Base-by-base conservation (phyloP, 1,139 yeast species). In the Kurtzmaniella natalensis region DNA sequence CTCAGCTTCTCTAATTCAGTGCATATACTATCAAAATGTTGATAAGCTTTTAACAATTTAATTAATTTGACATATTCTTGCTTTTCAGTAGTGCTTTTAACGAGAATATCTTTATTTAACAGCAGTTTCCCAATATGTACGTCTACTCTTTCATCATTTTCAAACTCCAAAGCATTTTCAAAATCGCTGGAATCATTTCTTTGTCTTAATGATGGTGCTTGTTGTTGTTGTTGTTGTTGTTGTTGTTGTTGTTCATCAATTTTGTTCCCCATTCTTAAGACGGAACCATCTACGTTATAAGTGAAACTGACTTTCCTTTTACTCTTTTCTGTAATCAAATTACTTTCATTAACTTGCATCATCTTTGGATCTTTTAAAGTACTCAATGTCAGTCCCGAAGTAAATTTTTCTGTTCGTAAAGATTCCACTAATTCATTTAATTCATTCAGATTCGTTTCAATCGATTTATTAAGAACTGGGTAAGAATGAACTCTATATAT, bases 401-500 rank as follows among this genome's bases (percentile, higher is more conserved):
- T 19, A 6, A 27, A 9, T 17, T 16, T 20, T 21, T 31, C 34
- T 7, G 28, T 25, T 13, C 19, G 14, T 4, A 51, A 39, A n/a
- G 42, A 39, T n/a, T 53, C 55, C 9, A 64, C 45, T 18, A 65
- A 39, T 15, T 48, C 48, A 21, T 59, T 61, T 14, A 61, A 51
- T 33, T 59, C 61, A 23, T 50, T 31, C 17, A 33, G 59, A 20
- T 53, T 51, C 32, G 50, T 50, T 41, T 61, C 71, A 9, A 61
- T 60, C 18, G 64, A 61, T 37, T 57, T 58, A 40, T 57, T 64
- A 40, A 70, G 56, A 2, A 87, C 61, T 0, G 97, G 96, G 50
- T 78, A 86, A 9, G 87, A 67, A 40, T 84, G 74, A 1, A 88
- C 85, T 34, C 97, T 61, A 53, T 88, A 88, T 13, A 94, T 81